Conservation (phyloP, 805 yeast genomes). For the Lipomyces sp. region DNA sequence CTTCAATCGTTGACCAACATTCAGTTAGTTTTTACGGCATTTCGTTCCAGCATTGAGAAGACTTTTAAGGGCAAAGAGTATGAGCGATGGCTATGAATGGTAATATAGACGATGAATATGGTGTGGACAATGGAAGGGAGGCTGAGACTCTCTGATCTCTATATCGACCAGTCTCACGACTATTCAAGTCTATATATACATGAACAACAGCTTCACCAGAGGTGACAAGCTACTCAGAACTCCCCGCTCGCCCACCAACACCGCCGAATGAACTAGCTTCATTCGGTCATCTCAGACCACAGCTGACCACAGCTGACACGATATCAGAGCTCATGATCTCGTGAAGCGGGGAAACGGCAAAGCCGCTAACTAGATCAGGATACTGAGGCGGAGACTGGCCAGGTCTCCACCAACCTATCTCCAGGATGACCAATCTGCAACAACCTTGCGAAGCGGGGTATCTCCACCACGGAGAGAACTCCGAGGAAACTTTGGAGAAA, state of each 20-base stretch:
- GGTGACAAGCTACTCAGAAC: slow-evolving; percentile 4
- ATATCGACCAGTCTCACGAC: too few species aligned
- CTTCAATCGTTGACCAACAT: too few species aligned
- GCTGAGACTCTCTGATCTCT: too few species aligned
- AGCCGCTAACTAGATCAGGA: neutral
- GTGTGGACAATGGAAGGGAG: too few species aligned
- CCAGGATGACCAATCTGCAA: too few species aligned
- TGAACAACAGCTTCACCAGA: too few species aligned
- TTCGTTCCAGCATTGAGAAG: too few species aligned
- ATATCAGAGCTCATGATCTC: slow-evolving; percentile 2
- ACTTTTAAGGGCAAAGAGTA: too few species aligned
- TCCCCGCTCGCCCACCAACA: slow-evolving; percentile 3
- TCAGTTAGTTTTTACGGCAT: too few species aligned
- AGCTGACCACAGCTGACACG: neutral
- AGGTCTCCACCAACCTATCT: neutral
- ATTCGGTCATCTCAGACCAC: slow-evolving; percentile 1
- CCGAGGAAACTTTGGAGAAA: neutral
- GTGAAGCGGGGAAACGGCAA: slow-evolving; percentile 1
- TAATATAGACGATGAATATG: too few species aligned
- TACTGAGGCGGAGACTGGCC: neutral
- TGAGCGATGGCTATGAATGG: too few species aligned
- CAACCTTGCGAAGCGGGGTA: slow-evolving; percentile 6
- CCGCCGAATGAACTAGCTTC: slow-evolving; percentile 7
- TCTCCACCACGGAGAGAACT: slow-evolving; percentile 1
- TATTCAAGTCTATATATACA: too few species aligned